phyloP scores from a whole-genome alignment of 1,284 basidiomycete species.

The Cerioporus squamosus region DNA sequence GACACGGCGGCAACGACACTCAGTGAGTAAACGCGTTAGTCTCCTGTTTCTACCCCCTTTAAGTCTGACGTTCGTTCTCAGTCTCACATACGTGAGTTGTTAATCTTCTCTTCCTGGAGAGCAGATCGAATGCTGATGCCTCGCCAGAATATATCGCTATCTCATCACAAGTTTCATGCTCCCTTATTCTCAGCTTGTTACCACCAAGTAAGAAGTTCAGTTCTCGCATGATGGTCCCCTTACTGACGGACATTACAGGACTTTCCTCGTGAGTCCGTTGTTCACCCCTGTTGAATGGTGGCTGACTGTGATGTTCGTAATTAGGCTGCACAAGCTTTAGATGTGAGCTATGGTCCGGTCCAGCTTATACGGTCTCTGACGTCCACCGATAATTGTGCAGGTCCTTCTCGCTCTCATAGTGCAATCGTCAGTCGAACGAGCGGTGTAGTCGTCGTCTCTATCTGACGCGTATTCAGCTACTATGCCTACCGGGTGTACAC shows the following conservation, averaged over 20 bases:
- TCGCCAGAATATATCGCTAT: slow-evolving; percentile 39
- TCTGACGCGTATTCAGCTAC: slow-evolving; percentile 31
- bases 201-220: slow-evolving; percentile 36
- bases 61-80: slow-evolving; percentile 7
- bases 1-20: slow-evolving; percentile 33
- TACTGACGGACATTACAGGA: slow-evolving; percentile 24
- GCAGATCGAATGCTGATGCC: slow-evolving; percentile 6
- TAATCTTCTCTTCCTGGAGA: not conserved
- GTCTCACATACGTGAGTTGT: slow-evolving; percentile 40
- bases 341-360: no score
- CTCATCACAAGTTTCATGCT: slow-evolving; percentile 40
- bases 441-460: not conserved
- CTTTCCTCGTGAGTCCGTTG: slow-evolving; percentile 41
- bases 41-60: slow-evolving; percentile 12
- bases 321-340: no score
- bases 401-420: slow-evolving; percentile 36
- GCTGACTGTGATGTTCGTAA: not conserved
- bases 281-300: no score
- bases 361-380: not conserved
- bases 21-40: slow-evolving; percentile 31
- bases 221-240: not conserved
- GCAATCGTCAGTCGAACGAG: slow-evolving; percentile 34
- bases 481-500: slow-evolving; percentile 38
- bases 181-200: slow-evolving; percentile 35
- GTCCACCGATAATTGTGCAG: not conserved